Evolutionary conservation across 495 filamentous ascomycete species (phyloP).

Genomic region (Penicillium dipodomyicola): DNA sequence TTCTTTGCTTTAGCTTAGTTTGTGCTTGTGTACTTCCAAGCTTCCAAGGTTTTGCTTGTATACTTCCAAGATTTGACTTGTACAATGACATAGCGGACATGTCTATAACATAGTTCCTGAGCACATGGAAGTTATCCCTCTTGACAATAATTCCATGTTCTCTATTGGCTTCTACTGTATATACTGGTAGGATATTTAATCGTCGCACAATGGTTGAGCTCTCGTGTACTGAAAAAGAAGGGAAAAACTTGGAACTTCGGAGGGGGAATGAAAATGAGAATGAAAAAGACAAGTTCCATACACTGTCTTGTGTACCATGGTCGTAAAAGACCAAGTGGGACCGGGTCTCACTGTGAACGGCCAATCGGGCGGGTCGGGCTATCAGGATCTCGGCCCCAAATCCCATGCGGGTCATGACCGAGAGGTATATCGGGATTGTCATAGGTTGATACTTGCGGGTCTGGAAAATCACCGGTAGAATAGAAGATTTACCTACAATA

Average conservation of each 20-base stretch:
- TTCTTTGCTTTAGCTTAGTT: not conserved
- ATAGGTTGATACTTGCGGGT: conserved; percentile 5
- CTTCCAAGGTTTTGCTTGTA: not conserved
- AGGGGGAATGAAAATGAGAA: not conserved
- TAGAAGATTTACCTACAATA: not conserved
- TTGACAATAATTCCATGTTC: no score
- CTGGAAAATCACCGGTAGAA: not conserved
- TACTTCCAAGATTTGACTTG: not conserved
- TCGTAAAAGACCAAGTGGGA: not conserved
- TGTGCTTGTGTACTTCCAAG: not conserved
- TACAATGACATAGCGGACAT: not conserved
- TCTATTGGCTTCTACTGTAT: no score
- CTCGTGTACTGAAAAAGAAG: no score
- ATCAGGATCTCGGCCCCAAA: not conserved
- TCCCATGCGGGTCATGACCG: conserved; percentile 2
- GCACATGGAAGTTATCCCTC: no score
- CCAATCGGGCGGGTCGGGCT: conserved; percentile 7
- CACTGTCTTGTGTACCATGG: not conserved
- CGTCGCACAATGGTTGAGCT: no score
- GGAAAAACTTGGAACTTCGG: no score
- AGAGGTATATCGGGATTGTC: conserved; percentile 1
- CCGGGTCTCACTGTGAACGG: not conserved
- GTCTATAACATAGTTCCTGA: not conserved
- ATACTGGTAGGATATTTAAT: no score
- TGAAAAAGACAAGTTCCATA: not conserved